These are phyloP conservation scores for Cryoendolithus antarcticus DNA, from an alignment of 2,329 filamentous ascomycete genomes.

Conservation along the genomic window DNA sequence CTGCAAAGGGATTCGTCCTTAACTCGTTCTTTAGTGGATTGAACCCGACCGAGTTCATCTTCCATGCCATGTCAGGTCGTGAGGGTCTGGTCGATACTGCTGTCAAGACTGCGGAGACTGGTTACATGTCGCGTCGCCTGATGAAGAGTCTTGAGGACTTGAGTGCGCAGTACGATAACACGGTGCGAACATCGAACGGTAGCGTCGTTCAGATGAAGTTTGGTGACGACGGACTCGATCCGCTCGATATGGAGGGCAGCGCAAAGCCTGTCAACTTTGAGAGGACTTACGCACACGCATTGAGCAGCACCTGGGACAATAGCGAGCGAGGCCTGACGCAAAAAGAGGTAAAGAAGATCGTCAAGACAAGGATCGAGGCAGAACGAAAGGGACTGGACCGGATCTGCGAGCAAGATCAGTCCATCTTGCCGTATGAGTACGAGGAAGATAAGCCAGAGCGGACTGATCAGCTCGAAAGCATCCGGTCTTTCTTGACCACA, in stretches of 20 bases:
- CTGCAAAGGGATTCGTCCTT: conserved; percentile 88
- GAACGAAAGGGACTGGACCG: conserved; percentile 8
- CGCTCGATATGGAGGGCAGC: conserved; percentile 92
- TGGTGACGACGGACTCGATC: conserved; percentile 88
- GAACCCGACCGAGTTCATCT: conserved; percentile 83
- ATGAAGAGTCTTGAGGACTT: conserved; percentile 98
- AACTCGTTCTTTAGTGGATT: conserved; percentile 96
- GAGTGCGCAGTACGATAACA: conserved; percentile 86
- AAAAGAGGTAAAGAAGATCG: conserved; percentile 57
- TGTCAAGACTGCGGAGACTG: conserved; percentile 96
- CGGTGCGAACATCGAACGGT: conserved; percentile 79
- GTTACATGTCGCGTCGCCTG: conserved; percentile 94
- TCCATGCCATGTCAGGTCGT: conserved; percentile 96
- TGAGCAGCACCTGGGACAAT: conserved; percentile 69
- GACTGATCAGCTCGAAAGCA: conserved; percentile 51
- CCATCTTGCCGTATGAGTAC: conserved; percentile 5
- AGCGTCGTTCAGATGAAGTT: conserved; percentile 95
- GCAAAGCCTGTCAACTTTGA: conserved; percentile 87
- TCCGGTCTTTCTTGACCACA: conserved; percentile 66
- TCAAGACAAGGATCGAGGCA: conserved; percentile 48
- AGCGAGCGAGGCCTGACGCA: conserved; percentile 60
- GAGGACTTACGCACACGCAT: conserved; percentile 72
- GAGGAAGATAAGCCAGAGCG: conserved; percentile 28
- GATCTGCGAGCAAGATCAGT: conserved; percentile 5
- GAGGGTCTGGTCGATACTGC: conserved; percentile 98